A percentile compares a stretch with the other conserved stretches of the same genome.
Conservation (phyloP, 2,329 filamentous ascomycete genomes). For the Ilyonectria destructans region DNA sequence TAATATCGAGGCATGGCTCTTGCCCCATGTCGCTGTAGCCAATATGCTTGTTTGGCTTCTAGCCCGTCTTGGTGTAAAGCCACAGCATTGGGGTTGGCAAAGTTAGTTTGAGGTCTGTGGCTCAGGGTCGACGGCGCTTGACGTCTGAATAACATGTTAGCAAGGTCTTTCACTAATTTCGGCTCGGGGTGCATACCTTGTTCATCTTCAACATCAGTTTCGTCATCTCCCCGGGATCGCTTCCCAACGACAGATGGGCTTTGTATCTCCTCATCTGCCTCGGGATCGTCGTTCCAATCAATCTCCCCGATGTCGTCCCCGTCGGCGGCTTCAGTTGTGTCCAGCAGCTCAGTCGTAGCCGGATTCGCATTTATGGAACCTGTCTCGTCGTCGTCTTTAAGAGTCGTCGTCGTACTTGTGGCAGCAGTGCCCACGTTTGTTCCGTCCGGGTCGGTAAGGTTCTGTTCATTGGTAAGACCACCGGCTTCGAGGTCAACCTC, state of each 20-base stretch:
- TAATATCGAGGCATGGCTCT: constrained; percentile 8
- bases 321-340: constrained; percentile 35
- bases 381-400: constrained; percentile 53
- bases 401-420: constrained; percentile 53
- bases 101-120: constrained; percentile 38
- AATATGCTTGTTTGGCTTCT: constrained; percentile 28
- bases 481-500: constrained; percentile 38
- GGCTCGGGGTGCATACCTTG: constrained; percentile 47
- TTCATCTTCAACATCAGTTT: constrained; percentile 53
- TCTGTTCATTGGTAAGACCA: constrained; percentile 36
- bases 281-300: constrained; percentile 52
- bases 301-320: constrained; percentile 49
- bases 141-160: constrained; percentile 60
- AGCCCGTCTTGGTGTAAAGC: constrained; percentile 29
- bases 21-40: constrained; percentile 4
- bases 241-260: constrained; percentile 47
- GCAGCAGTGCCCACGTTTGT: constrained; percentile 38
- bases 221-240: constrained; percentile 50
- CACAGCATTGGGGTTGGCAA: constrained; percentile 25
- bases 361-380: constrained; percentile 42
- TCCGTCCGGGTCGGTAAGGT: constrained; percentile 30
- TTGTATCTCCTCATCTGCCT: constrained; percentile 40
- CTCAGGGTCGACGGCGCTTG: constrained; percentile 65
- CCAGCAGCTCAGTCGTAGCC: constrained; percentile 42
- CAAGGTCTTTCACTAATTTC: neutral